Evolutionary conservation across 352 stramenopile species (phyloP).

Genomic region (Phytophthora crassamura): DNA sequence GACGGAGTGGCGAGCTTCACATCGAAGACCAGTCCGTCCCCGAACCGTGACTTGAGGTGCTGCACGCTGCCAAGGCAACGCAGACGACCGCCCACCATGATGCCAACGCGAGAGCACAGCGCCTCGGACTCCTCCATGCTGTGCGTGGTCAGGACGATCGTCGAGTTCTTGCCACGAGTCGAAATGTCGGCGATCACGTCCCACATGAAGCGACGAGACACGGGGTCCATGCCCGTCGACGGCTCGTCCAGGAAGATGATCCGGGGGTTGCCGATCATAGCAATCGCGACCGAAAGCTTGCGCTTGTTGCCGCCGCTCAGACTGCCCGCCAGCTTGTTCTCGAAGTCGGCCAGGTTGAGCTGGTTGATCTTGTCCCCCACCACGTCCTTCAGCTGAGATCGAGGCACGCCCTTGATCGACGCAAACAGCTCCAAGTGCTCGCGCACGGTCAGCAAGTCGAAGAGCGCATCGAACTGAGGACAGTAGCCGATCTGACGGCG

Average conservation of each 20-base stretch:
- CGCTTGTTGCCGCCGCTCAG: slow-evolving; percentile 95
- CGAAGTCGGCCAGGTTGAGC: slow-evolving; percentile 82
- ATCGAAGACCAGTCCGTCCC: slow-evolving; percentile 89
- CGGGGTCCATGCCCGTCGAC: too few species aligned
- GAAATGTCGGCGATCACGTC: too few species aligned
- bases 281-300: slow-evolving; percentile 95
- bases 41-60: slow-evolving; percentile 91
- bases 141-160: slow-evolving; percentile 94
- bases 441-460: slow-evolving; percentile 79
- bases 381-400: slow-evolving; percentile 49
- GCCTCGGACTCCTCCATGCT: slow-evolving; percentile 97
- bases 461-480: slow-evolving; percentile 91
- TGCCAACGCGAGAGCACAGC: slow-evolving; percentile 95
- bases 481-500: slow-evolving; percentile 92
- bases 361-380: slow-evolving; percentile 85
- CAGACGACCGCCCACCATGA: slow-evolving; percentile 90
- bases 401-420: slow-evolving; percentile 84
- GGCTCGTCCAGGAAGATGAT: slow-evolving; percentile 94
- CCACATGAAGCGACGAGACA: too few species aligned
- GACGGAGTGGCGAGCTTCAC: slow-evolving; percentile 49
- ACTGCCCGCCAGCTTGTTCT: slow-evolving; percentile 78
- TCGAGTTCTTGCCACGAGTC: slow-evolving; percentile 70
- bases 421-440: slow-evolving; percentile 91
- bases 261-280: slow-evolving; percentile 93
- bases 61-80: slow-evolving; percentile 90